These are phyloP conservation scores for Letharia lupina DNA, from an alignment of 495 filamentous ascomycete genomes.

Conservation along the genomic window DNA sequence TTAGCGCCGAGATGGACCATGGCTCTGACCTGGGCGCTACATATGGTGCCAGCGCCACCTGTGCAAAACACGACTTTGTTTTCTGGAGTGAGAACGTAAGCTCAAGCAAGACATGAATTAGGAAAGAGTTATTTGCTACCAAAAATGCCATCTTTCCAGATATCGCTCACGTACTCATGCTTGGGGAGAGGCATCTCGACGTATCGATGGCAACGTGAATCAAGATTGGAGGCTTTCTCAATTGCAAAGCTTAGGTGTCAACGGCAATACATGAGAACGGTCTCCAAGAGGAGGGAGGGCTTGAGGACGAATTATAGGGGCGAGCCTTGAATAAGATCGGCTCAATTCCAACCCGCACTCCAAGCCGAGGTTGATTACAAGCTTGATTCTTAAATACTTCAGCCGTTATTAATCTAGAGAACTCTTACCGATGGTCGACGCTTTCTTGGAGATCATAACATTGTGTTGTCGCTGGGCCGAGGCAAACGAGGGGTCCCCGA, in stretches of 20 bases:
- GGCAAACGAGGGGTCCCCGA: no score
- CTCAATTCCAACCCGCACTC: background rate
- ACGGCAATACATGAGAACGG: background rate
- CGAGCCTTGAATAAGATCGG: background rate
- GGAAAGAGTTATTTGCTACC: slow-evolving; percentile 35
- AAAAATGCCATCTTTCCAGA: slow-evolving; percentile 83
- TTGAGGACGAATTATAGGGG: background rate
- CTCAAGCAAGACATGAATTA: background rate
- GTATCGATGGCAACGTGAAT: background rate
- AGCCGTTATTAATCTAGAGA: background rate
- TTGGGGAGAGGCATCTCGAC: slow-evolving; percentile 56
- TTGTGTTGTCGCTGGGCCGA: background rate
- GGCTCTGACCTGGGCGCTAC: slow-evolving; percentile 85
- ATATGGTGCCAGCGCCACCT: slow-evolving; percentile 88
- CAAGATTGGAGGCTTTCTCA: background rate
- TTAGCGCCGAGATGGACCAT: slow-evolving; percentile 86
- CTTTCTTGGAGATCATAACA: no score
- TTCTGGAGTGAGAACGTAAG: slow-evolving; percentile 36
- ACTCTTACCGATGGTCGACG: no score
- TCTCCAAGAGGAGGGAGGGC: background rate
- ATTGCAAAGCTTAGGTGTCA: background rate
- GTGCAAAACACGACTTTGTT: slow-evolving; percentile 94
- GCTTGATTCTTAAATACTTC: background rate
- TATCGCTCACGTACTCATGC: slow-evolving; percentile 65
- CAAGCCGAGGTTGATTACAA: slow-evolving; percentile 3